Base-by-base conservation (phyloP, 2,329 filamentous ascomycete species). In the Apiospora arundinis region DNA sequence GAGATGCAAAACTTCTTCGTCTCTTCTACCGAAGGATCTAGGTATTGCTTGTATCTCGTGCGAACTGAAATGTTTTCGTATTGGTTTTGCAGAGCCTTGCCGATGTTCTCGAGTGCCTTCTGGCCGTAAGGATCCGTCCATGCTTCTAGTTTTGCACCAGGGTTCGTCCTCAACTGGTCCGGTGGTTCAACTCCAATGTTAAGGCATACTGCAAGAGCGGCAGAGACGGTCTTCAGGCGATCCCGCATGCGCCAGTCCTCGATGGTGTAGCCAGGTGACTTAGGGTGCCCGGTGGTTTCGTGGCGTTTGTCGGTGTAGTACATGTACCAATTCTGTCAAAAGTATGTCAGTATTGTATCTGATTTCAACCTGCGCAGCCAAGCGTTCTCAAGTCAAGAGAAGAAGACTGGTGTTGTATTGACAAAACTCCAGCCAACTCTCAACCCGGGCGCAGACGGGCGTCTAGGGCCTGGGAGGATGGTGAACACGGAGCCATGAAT, bases 211-310 rank as follows among this genome's bases (percentile, higher is more conserved):
- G 95, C 95, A 48, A 99, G 89, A 44, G 97, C 94, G 28, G 96
- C 96, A 23, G 95, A 98, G 7, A 99, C 95, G 0, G 96, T 99
- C 85, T 99, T 99, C 73, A 98, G 86, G 18, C 96, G 90, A 81
- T 99, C 96, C 76, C 95, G 92, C 93, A 98, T 98, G 72, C 96
- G 92, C 96, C 96, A 99, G 81, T 98, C 96, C 80, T 97, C 93
- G 7, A 97, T 84, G 74, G 90, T 86, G 75, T 89, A 89, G 37
- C 84, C 81, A 23, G 87, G 88, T 69, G 90, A 88, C 79, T 95
- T 94, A 21, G 95, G 94, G 75, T 95, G 94, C 28, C 95, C 96
- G 46, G 94, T 95, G 28, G 94, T 96, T 81, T 98, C 96, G 83
- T 99, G 96, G 69, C 95, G 92, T 83, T 98, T 98, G 82, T 99